These are phyloP conservation scores for Panicum miliaceum DNA, from an alignment of 176 grass and related monocot species.

Conservation along the genomic window DNA sequence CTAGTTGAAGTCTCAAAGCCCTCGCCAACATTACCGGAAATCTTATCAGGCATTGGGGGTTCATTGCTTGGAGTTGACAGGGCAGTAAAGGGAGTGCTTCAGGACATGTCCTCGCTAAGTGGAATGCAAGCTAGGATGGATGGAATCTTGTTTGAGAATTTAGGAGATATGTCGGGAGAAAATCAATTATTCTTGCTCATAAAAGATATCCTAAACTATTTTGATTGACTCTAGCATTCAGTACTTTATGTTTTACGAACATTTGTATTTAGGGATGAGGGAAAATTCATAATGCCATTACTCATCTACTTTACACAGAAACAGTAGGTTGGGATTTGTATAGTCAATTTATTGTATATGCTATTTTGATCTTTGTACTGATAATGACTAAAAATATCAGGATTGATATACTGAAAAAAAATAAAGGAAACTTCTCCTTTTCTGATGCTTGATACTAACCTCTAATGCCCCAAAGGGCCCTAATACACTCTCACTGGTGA, in stretches of 20 bases:
- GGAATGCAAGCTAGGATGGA: slow-evolving; percentile 94
- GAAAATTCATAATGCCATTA: neutral
- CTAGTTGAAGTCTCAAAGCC: slow-evolving; percentile 88
- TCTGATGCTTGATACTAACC: slow-evolving; percentile 10
- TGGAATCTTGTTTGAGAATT: slow-evolving; percentile 73
- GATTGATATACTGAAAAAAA: slow-evolving; percentile 28
- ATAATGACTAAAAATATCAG: slow-evolving; percentile 10
- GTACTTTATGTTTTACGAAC: slow-evolving; percentile 8
- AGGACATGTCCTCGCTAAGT: slow-evolving; percentile 54
- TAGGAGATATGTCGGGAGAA: slow-evolving; percentile 57
- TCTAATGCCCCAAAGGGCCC: neutral
- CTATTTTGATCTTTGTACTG: slow-evolving; percentile 14
- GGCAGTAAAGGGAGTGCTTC: slow-evolving; percentile 64
- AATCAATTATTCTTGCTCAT: slow-evolving; percentile 62
- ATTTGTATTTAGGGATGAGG: slow-evolving; percentile 33
- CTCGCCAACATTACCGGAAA: slow-evolving; percentile 59
- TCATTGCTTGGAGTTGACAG: slow-evolving; percentile 74
- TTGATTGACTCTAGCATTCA: slow-evolving; percentile 50
- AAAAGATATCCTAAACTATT: slow-evolving; percentile 66
- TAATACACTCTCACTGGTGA: slow-evolving; percentile 18
- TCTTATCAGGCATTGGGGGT: slow-evolving; percentile 62
- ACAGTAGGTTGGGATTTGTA: slow-evolving; percentile 32
- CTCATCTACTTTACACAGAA: slow-evolving; percentile 43
- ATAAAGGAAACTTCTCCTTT: neutral
- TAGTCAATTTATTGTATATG: slow-evolving; percentile 29